Conservation (phyloP, 495 filamentous ascomycete species). For the Trichoderma asperelloides region DNA sequence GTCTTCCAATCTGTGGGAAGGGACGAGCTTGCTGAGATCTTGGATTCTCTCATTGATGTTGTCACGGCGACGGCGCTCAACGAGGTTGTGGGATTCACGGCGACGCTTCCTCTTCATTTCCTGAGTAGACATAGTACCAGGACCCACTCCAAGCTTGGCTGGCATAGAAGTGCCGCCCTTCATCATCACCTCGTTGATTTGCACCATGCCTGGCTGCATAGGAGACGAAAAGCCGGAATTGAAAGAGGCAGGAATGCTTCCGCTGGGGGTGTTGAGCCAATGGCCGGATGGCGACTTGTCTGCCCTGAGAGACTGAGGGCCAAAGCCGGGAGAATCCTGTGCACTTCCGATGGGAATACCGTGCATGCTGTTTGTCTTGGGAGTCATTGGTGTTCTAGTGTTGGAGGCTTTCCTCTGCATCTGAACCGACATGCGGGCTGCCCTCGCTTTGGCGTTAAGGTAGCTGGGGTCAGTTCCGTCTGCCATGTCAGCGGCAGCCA, state of each 20-base stretch:
- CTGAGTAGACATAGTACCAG: constrained; percentile 53
- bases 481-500: constrained; percentile 45
- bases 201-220: constrained; percentile 36
- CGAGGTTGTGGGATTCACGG: constrained; percentile 90
- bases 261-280: constrained; percentile 64
- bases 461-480: constrained; percentile 33
- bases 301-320: constrained; percentile 65
- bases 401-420: constrained; percentile 65
- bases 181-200: constrained; percentile 41
- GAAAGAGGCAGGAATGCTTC: constrained; percentile 64
- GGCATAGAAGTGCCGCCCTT: constrained; percentile 50
- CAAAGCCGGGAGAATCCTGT: constrained; percentile 41
- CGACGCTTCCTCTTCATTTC: constrained; percentile 87
- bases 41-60: constrained; percentile 99
- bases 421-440: constrained; percentile 41
- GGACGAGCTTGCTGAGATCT: constrained; percentile 87
- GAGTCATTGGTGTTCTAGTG: constrained; percentile 68
- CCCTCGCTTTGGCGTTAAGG: constrained; percentile 38
- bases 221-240: constrained; percentile 77
- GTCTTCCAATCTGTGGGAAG: constrained; percentile 86
- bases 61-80: constrained; percentile 87
- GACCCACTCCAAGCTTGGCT: constrained; percentile 38
- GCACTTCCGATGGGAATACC: constrained; percentile 25
- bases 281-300: constrained; percentile 75
- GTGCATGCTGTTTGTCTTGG: constrained; percentile 50